Base-by-base conservation (phyloP, 1,284 basidiomycete genomes). In the Boletus smithii region DNA sequence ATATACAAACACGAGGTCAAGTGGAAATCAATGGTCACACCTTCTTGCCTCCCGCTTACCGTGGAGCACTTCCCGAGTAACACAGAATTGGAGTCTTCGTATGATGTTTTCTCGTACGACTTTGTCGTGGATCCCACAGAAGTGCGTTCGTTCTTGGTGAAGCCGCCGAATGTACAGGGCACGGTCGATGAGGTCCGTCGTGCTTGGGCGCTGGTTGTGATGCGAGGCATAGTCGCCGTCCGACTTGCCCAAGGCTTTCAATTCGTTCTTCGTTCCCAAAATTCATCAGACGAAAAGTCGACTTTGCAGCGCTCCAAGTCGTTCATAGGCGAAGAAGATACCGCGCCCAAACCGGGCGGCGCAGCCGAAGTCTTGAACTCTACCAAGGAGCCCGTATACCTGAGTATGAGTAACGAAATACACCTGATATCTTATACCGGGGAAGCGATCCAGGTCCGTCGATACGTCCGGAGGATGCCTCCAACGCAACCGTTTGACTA, bases 181-280 rank as follows among this genome's bases (percentile, higher is more conserved):
- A 73, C 66, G 17, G 53, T 73, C 9, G 83, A 85, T 48, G 74
- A 85, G n/a, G 62, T 77, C 31, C 76, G 85, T 11, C 73, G 78
- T 51, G 73, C 83, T 50, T 86, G 83, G 77, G 91, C 92, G 0
- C 71, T 94, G 34, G 85, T 83, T 0, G 88, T 97, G 22, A 90
- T 98, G 85, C 80, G 88, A 26, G 93, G 92, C 42, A 95, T 98
- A 90, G 88, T 91, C 1, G 92, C 90, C 4, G 86, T 97, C 46
- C 78, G 95, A 13, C 76, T 99, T 8, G 83, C 88, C 7, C 94
- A 98, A 66, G 95, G 95, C n/a, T 99, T 97, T 68, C 95, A 99
- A 65, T 92, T 98, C 61, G 85, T 97, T 35, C 73, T 87, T 24
- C 70, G 73, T 53, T 68, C 79, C 20, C 58, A 57, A 11, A 67